Conservation (phyloP, 2,329 filamentous ascomycete species). For the Ophiostoma piceae region DNA sequence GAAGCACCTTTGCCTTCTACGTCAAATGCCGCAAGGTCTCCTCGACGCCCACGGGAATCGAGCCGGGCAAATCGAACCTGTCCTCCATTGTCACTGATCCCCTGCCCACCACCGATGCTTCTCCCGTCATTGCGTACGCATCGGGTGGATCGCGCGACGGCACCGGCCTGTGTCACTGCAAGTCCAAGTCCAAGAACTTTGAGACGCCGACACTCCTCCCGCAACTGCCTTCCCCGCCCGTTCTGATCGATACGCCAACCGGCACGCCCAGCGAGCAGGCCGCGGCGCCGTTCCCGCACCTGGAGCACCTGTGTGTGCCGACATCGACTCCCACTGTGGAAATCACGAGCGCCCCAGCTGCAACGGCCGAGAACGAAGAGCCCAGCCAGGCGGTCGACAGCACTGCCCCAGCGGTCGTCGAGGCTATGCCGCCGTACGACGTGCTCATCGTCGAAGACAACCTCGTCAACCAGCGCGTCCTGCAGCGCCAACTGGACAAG, state of each 20-base stretch:
- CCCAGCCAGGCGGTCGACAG: background rate
- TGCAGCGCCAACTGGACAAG: slow-evolving; percentile 57
- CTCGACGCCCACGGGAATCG: slow-evolving; percentile 17
- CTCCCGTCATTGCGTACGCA: slow-evolving; percentile 15
- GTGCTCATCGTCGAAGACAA: slow-evolving; percentile 65
- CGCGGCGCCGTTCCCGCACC: background rate
- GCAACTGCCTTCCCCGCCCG: slow-evolving; percentile 13
- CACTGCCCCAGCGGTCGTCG: background rate
- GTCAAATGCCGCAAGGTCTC: slow-evolving; percentile 56
- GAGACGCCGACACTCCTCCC: background rate
- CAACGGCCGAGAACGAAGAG: background rate
- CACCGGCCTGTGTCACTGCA: slow-evolving; percentile 5
- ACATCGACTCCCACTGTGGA: background rate
- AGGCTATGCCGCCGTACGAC: slow-evolving; percentile 40
- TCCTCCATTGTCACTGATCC: slow-evolving; percentile 33
- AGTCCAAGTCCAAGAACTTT: slow-evolving; percentile 9
- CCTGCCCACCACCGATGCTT: slow-evolving; percentile 26
- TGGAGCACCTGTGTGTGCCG: too few relatives aligned
- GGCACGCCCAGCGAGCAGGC: background rate
- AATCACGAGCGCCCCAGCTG: background rate
- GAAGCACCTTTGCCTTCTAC: slow-evolving; percentile 73
- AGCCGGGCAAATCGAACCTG: slow-evolving; percentile 20
- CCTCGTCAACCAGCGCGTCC: slow-evolving; percentile 60
- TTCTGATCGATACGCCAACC: slow-evolving; percentile 11
- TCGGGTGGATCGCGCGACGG: background rate